Percentiles rank a stretch among this genome's conserved stretches.
These are phyloP conservation scores for Sporobolomyces pararoseus DNA, from an alignment of 768 basidiomycete species.

Conservation along the genomic window DNA sequence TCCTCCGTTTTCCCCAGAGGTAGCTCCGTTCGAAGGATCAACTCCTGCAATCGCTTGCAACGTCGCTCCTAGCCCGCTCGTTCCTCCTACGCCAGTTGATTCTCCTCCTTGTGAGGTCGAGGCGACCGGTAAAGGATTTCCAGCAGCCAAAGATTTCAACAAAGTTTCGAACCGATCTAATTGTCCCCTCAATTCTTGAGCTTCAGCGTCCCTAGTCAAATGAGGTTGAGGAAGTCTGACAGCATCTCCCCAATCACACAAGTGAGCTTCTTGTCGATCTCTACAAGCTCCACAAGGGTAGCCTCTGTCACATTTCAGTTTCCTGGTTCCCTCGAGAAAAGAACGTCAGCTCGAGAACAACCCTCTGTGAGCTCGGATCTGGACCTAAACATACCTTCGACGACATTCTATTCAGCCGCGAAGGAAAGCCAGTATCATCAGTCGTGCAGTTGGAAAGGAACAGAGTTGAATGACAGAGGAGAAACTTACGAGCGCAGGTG, in stretches of 20 bases:
- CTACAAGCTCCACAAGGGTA: slow-evolving; percentile 37
- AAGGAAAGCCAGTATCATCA: not conserved
- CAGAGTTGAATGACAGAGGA: not conserved
- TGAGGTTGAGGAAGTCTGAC: slow-evolving; percentile 39
- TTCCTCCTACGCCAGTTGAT: not conserved
- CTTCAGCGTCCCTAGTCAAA: slow-evolving; percentile 34
- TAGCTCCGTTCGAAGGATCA: not conserved
- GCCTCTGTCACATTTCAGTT: slow-evolving; percentile 36
- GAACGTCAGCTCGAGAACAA: not conserved
- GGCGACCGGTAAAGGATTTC: not conserved
- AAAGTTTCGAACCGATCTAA: slow-evolving; percentile 35
- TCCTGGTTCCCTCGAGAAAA: not conserved
- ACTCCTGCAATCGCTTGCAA: not conserved
- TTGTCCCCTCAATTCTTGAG: slow-evolving; percentile 29
- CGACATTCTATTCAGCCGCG: slow-evolving; percentile 8
- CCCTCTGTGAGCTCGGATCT: not conserved
- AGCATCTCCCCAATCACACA: slow-evolving; percentile 37
- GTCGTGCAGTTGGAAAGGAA: not conserved
- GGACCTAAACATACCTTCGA: not conserved
- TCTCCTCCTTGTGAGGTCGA: not conserved
- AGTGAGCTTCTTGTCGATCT: slow-evolving; percentile 32
- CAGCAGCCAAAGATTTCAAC: slow-evolving; percentile 2
- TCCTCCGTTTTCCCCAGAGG: too few species aligned
- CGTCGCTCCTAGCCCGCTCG: too few species aligned
- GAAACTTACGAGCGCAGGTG: slow-evolving; percentile 26